A percentile compares a stretch with the other conserved stretches of the same genome.
Evolutionary conservation across 2,329 filamentous ascomycete genomes (phyloP).

Genomic region (Metarhizium brunneum): DNA sequence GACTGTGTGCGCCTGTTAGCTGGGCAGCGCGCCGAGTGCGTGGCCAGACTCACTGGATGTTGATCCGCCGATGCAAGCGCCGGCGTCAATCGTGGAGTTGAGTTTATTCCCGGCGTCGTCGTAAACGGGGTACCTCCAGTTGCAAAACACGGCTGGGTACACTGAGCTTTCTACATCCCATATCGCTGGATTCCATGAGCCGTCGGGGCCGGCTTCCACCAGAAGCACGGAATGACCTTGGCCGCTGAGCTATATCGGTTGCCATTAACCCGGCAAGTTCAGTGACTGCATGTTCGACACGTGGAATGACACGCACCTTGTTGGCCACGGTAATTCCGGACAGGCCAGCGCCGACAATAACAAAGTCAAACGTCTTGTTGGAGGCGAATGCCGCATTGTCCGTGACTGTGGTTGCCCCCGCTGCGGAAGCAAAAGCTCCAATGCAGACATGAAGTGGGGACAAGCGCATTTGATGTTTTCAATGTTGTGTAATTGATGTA

Average conservation of each 20-base stretch:
- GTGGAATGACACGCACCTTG: conserved; percentile 3
- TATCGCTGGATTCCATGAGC: conserved; percentile 12
- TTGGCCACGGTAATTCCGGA: conserved; percentile 20
- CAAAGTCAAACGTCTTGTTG: conserved; percentile 17
- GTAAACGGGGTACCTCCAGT: conserved; percentile 13
- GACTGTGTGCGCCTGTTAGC: conserved; percentile 6
- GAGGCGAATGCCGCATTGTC: conserved; percentile 8
- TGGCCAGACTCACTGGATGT: conserved; percentile 12
- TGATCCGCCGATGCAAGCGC: conserved; percentile 16
- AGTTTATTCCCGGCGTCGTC: conserved; percentile 10
- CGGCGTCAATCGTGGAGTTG: conserved; percentile 9
- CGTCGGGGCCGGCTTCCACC: conserved; percentile 15
- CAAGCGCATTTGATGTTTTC: neutral
- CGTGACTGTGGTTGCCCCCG: conserved; percentile 10
- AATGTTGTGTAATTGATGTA: too few species aligned
- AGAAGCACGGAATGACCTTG: conserved; percentile 13
- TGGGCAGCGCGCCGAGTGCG: neutral
- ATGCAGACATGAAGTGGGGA: neutral
- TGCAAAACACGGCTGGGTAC: conserved; percentile 12
- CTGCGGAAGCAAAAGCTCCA: neutral
- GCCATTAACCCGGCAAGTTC: neutral
- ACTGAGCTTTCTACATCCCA: conserved; percentile 8
- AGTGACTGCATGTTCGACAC: neutral
- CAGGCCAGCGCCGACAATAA: conserved; percentile 30
- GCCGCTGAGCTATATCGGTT: conserved; percentile 10